Evolutionary conservation across 2,329 filamentous ascomycete genomes (phyloP), one percentile per base, ranked within the genome.

Genomic region (Cadophora luteo-olivacea): DNA sequence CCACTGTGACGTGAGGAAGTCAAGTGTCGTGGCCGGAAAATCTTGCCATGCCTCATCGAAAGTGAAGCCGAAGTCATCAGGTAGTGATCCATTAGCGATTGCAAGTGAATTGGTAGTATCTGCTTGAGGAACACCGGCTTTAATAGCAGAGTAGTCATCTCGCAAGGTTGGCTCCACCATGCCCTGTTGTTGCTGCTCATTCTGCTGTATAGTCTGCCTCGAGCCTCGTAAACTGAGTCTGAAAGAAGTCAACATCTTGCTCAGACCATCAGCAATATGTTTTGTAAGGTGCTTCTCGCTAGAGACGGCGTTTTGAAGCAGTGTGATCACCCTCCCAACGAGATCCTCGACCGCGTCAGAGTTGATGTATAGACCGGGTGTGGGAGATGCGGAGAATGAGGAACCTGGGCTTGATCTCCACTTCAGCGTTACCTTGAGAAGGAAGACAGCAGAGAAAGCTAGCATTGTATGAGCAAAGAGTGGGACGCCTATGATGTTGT

Each of bases 21-120:
- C 54, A 14, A 57, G 54, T 5, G 54, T 57, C 32, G 54, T 57
- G 8, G 54, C 54, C 8, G 54, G 54, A 22, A 57, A 57, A 32
- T 57, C 54, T 24, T 57, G 54, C 54, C 54, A 57, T 22, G 54
- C 54, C n/a, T 57, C 54, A 22, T 57, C 54, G 12, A 57, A 57
- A 29, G 25, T 22, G n/a, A 36, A 57, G 1, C 54, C 54, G 16
- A 57, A 57, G 7, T 57, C 54, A 36, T 36, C 16, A n/a, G 54
- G 16, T 16, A 36, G 33, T 9, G 29, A 9, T 38, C 29, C 54
- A n/a, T 38, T 11, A 33, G 29, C 29, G n/a, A 57, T 22, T 8
- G 29, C 24, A 22, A 7, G 4, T 11, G 16, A 14, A 9, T 29
- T 22, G 19, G 29, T 16, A 14, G 38, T 41, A 6, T n/a, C 33